Conservation (phyloP, 2,329 filamentous ascomycete genomes). For the Fusarium zealandicum region DNA sequence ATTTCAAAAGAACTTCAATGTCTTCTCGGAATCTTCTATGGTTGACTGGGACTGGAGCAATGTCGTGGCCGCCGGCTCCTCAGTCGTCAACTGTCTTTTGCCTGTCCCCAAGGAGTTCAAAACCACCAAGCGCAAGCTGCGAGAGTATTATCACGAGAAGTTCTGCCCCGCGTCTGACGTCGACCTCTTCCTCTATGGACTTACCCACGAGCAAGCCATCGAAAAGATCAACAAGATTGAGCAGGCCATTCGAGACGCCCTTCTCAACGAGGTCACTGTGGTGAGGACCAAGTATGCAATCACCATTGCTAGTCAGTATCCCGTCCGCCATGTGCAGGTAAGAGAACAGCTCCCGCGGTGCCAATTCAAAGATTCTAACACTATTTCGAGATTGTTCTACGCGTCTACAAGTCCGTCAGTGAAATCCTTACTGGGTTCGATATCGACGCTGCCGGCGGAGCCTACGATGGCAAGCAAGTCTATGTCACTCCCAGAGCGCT, state of each 20-base stretch:
- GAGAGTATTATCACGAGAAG: slow-evolving; percentile 82
- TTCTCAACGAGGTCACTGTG: slow-evolving; percentile 83
- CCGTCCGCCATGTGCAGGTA: slow-evolving; percentile 78
- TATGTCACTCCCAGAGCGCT: slow-evolving; percentile 80
- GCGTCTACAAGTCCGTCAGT: slow-evolving; percentile 82
- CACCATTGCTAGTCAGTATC: slow-evolving; percentile 85
- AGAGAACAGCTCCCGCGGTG: not conserved
- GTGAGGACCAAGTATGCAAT: slow-evolving; percentile 87
- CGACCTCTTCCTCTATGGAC: slow-evolving; percentile 83
- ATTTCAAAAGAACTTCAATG: slow-evolving; percentile 79
- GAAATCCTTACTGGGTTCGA: slow-evolving; percentile 90
- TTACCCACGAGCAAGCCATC: slow-evolving; percentile 77
- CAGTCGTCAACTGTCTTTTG: slow-evolving; percentile 79
- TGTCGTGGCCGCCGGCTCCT: slow-evolving; percentile 80
- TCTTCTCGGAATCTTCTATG: slow-evolving; percentile 83
- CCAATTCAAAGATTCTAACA: slow-evolving; percentile 2
- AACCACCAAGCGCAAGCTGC: slow-evolving; percentile 66
- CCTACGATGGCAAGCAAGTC: slow-evolving; percentile 82
- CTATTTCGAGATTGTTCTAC: slow-evolving; percentile 73
- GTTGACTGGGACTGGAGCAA: slow-evolving; percentile 82
- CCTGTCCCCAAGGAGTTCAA: slow-evolving; percentile 71
- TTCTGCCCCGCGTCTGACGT: slow-evolving; percentile 86
- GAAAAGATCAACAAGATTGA: slow-evolving; percentile 89
- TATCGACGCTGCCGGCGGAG: slow-evolving; percentile 82
- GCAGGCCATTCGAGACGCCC: slow-evolving; percentile 73